Base-by-base conservation (phyloP, 192 early-diverging fungal species). In the Gamsiella multidivaricata region DNA sequence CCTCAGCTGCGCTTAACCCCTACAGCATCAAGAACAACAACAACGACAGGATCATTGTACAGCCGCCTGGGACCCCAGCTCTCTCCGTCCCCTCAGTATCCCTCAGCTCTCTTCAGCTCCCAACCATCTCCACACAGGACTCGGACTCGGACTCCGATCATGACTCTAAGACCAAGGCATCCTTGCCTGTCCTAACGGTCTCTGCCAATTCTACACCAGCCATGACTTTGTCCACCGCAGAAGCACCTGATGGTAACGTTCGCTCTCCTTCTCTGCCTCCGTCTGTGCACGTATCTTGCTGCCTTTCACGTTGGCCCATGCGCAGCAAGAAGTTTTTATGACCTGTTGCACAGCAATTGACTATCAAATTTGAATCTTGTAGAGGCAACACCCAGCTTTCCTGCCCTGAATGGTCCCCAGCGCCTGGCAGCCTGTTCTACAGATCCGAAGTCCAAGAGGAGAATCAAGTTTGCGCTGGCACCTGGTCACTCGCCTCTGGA, bases 401-500 rank as follows among this genome's bases (percentile, higher is more conserved):
- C 74, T 51, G 74, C 74, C n/a, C n/a, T 64, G 18, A 58, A 64
- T 46, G 74, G 74, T n/a, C 74, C 74, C 26, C 74, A 78, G 46
- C 58, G 74, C 7, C 26, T 78, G 49, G 74, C 74, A 17, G 74
- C 74, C 39, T 78, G 74, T 32, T 68, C 74, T 3, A 78, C 74
- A 15, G 74, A 78, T 39, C 74, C 74, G 51, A 78, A 78, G 25
- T 78, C 74, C 18, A 78, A 68, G 49, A 67, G 74, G 32, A 61
- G 74, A 25, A 78, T 78, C 59, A 96, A 98, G 68, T 91, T 97
- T 25, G 87, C 87, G 18, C 83, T 99, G 2, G 91, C 86, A 56
- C 94, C 94, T 5, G 96, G 96, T 2, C 90, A 94, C 67, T 97
- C 95, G 1, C 86, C 96, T 39, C 76, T 96, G 34, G 95, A 99